Evolutionary conservation across 768 basidiomycete genomes (phyloP).

Genomic region (Mycena alexandri): DNA sequence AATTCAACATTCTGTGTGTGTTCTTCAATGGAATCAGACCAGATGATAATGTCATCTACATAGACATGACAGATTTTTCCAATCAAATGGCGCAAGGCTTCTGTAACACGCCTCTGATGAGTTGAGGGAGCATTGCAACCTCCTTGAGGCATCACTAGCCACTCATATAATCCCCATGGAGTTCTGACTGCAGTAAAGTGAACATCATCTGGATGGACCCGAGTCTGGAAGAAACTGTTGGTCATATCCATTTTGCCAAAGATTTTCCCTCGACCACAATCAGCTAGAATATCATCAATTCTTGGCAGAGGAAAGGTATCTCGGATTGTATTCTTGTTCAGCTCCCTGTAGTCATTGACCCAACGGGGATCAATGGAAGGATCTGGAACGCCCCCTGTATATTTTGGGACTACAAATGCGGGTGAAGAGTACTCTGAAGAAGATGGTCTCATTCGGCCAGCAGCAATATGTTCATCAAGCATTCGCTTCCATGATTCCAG

Average conservation of each 20-base stretch:
- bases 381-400: too few species aligned
- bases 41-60: conserved; percentile 34
- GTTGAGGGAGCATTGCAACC: conserved; percentile 49
- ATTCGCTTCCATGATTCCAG: too few species aligned
- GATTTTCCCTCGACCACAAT: too few species aligned
- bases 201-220: conserved; percentile 44
- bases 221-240: conserved; percentile 6
- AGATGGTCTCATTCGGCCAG: too few species aligned
- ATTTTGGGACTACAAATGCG: too few species aligned
- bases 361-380: conserved; percentile 12
- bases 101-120: conserved; percentile 49
- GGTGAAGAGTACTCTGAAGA: too few species aligned
- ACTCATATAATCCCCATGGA: conserved; percentile 52
- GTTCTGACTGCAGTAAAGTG: conserved; percentile 50
- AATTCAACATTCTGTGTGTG: too few species aligned
- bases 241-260: too few species aligned
- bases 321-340: conserved; percentile 19
- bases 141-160: conserved; percentile 55
- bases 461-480: too few species aligned
- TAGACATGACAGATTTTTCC: conserved; percentile 58
- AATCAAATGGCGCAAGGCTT: conserved; percentile 47
- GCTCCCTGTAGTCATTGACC: conserved; percentile 18
- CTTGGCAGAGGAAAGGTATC: conserved; percentile 9
- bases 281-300: conserved; percentile 19
- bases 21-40: conserved; percentile 52